Evolutionary conservation across 208 protist genomes (phyloP).

Genomic region (Trypanosoma melophagium): DNA sequence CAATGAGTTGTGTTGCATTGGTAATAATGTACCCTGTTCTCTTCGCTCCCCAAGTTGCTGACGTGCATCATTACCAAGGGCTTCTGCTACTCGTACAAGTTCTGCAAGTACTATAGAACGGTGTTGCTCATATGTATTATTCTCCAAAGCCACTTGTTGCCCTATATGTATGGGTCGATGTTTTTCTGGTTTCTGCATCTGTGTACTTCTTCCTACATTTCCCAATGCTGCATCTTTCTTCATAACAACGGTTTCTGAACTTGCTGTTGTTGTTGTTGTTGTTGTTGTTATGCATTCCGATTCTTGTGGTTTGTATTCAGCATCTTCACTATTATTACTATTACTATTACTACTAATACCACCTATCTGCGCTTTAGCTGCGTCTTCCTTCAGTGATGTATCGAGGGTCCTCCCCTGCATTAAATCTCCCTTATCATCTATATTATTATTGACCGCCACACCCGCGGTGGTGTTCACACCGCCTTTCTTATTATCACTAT

Average conservation of each 20-base stretch:
- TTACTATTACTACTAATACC: no score
- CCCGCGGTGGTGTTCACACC: neutral
- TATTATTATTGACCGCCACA: neutral
- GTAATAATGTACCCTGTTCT: conserved; percentile 52
- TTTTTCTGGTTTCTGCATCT: no score
- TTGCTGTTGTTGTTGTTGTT: no score
- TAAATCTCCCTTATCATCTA: neutral
- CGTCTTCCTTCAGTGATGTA: neutral
- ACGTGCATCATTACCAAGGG: conserved; percentile 49
- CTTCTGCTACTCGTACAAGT: conserved; percentile 45
- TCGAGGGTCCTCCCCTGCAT: neutral
- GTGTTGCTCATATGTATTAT: conserved; percentile 33
- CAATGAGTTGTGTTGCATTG: conserved; percentile 45
- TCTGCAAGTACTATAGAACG: conserved; percentile 53
- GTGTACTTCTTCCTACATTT: neutral
- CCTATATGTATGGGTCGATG: conserved; percentile 17
- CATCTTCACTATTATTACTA: no score
- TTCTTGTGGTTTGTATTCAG: no score
- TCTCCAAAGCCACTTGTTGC: conserved; percentile 41
- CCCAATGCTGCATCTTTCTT: neutral
- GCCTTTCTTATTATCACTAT: neutral
- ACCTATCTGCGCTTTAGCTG: no score
- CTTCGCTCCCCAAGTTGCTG: conserved; percentile 51
- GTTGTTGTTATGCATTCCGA: no score
- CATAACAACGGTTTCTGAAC: neutral